Conservation (phyloP, 805 yeast species). For the Candida suzukii region DNA sequence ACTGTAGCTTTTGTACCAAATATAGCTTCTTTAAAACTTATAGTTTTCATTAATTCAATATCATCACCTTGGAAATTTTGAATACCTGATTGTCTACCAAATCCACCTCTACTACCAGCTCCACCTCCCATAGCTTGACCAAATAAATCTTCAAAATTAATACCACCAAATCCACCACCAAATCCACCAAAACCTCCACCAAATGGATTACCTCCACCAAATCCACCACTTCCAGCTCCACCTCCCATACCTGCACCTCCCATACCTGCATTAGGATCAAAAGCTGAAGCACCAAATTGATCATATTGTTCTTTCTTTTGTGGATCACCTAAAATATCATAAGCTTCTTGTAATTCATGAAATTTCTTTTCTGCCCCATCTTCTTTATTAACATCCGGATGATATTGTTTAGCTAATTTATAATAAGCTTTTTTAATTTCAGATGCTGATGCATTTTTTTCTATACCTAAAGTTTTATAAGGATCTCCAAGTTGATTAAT, state of each 20-base stretch:
- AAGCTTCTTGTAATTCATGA: conserved; percentile 90
- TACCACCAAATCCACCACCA: conserved; percentile 21
- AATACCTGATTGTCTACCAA: conserved; percentile 36
- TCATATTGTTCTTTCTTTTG: conserved; percentile 84
- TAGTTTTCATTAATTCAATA: conserved; percentile 67
- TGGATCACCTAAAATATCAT: conserved; percentile 83
- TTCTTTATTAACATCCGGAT: conserved; percentile 95
- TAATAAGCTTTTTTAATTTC: conserved; percentile 94
- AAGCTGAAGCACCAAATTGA: conserved; percentile 84
- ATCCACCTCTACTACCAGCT: conserved; percentile 25
- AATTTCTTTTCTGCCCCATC: conserved; percentile 80
- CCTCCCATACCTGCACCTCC: conserved; percentile 52
- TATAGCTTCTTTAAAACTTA: conserved; percentile 80
- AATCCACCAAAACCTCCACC: conserved; percentile 27
- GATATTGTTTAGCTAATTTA: conserved; percentile 86
- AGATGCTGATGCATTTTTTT: conserved; percentile 59
- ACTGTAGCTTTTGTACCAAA: conserved; percentile 67
- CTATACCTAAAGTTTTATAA: conserved; percentile 75
- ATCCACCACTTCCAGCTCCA: conserved; percentile 50
- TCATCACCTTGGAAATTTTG: conserved; percentile 87
- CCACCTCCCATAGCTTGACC: conserved; percentile 43
- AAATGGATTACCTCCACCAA: conserved; percentile 39
- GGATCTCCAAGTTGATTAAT: conserved; percentile 53
- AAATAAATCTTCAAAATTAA: conserved; percentile 55
- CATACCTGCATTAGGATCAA: conserved; percentile 52